phyloP scores from a whole-genome alignment of 139 green algal species.

The Desmodesmus armatus region DNA sequence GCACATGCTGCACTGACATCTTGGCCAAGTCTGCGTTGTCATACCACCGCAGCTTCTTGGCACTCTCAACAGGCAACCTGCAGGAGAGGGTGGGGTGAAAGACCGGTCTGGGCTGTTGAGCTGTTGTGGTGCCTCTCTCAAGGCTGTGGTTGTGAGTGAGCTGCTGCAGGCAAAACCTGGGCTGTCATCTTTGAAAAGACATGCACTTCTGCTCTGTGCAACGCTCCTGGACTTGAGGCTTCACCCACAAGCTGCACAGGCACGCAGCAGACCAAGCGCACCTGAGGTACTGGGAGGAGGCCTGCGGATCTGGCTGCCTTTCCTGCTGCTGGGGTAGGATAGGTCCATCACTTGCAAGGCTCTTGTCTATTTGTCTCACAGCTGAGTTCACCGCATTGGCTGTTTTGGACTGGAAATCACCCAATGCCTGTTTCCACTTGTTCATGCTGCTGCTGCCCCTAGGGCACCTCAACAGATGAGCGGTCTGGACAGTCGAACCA shows the following conservation, averaged over 20 bases:
- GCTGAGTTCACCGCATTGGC: slow-evolving; percentile 32
- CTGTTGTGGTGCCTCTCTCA: not conserved
- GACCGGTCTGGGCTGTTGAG: too few species aligned
- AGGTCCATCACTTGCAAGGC: not conserved
- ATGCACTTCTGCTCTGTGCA: not conserved
- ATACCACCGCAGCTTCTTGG: slow-evolving; percentile 73
- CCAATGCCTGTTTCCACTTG: too few species aligned
- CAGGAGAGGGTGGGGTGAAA: not conserved
- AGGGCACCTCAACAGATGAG: too few species aligned
- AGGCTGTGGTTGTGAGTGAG: not conserved
- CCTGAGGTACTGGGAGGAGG: slow-evolving; percentile 6
- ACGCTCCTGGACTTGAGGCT: not conserved
- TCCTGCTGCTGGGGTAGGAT: slow-evolving; percentile 3
- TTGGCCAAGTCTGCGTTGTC: slow-evolving; percentile 67
- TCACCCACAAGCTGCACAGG: not conserved
- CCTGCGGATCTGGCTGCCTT: not conserved
- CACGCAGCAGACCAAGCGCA: too few species aligned
- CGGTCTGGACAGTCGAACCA: too few species aligned
- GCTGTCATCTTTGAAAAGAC: not conserved
- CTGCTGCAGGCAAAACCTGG: not conserved
- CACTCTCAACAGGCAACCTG: slow-evolving; percentile 66
- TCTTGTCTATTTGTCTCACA: slow-evolving; percentile 30
- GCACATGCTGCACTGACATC: slow-evolving; percentile 52
- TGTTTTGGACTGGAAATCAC: too few species aligned
- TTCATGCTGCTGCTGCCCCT: slow-evolving; percentile 21